These are phyloP conservation scores for Podospora anserina DNA, from an alignment of 495 filamentous ascomycete species.

Conservation along the genomic window DNA sequence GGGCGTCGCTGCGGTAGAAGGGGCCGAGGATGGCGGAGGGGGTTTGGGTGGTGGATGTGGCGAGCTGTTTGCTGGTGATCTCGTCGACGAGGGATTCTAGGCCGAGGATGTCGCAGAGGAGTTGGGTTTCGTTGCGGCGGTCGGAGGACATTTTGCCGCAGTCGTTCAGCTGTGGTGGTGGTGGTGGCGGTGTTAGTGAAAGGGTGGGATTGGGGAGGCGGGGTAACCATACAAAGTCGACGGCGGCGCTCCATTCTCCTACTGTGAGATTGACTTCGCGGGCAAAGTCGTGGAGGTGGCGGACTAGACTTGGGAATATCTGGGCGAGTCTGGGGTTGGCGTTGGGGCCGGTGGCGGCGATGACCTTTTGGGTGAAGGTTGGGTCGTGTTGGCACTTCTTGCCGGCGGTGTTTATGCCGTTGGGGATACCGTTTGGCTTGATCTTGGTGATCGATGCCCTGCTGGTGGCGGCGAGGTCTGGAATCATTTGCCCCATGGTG, in stretches of 20 bases:
- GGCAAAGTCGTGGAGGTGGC: constrained; percentile 59
- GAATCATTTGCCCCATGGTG: constrained; percentile 29
- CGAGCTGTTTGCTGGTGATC: constrained; percentile 63
- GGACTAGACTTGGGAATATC: constrained; percentile 53
- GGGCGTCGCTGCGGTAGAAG: constrained; percentile 71
- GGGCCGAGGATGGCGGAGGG: constrained; percentile 73
- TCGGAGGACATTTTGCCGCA: constrained; percentile 69
- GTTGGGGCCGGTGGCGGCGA: constrained; percentile 67
- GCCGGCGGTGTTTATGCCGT: background rate
- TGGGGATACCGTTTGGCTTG: constrained; percentile 7
- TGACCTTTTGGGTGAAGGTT: constrained; percentile 65
- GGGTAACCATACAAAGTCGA: constrained; percentile 39
- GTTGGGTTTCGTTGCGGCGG: constrained; percentile 68
- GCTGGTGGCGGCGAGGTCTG: constrained; percentile 3
- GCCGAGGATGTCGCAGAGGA: constrained; percentile 69
- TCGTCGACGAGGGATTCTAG: constrained; percentile 69
- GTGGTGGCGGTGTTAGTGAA: constrained; percentile 15
- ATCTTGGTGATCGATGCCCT: constrained; percentile 7
- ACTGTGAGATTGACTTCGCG: constrained; percentile 56
- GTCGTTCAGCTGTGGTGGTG: constrained; percentile 57
- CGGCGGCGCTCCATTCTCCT: constrained; percentile 50
- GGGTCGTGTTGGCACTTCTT: constrained; percentile 44
- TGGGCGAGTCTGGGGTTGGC: constrained; percentile 54
- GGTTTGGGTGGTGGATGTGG: constrained; percentile 52
- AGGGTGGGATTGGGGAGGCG: background rate